Evolutionary conservation across 805 yeast genomes (phyloP), one percentile per base, ranked within the genome.

Genomic region (Ogataea wickerhamii): DNA sequence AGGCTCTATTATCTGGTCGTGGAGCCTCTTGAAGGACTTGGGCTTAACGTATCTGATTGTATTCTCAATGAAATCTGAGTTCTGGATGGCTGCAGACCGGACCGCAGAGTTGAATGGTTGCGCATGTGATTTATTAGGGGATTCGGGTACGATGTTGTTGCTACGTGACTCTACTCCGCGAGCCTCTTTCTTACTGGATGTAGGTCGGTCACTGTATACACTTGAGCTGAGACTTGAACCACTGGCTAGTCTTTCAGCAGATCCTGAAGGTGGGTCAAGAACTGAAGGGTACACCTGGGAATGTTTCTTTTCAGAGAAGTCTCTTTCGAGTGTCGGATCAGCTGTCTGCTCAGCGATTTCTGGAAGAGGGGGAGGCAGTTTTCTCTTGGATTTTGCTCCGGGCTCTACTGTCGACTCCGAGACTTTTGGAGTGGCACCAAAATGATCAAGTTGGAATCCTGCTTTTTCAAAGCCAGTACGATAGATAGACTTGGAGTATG

Each of bases 381-480:
- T 56, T 27, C 61, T 41, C 33, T 45, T 53, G n/a, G 39, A 24
- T 32, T 38, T 50, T n/a, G 45, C 36, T 12, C 38, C 32, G 11
- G 31, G 21, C 11, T 29, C 28, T 6, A 14, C 18, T 6, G 22
- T 20, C 6, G 43, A 27, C 4, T 17, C 26, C n/a, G 45, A 8
- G 11, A 26, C 16, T 18, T 12, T 27, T n/a, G 44, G 43, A 8
- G 7, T 13, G 12, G 37, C 31, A 12, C 41, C 37, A 12, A 51
- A 45, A 38, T 58, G 60, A 34, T 57, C 58, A 43, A 58, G 32
- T 24, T 58, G 54, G 26, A 56, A 52, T 3, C 66, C 66, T 1
- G 65, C 65, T 41, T 61, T 61, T 41, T 61, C 66, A 40, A 60
- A 60, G 6, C 64, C 64, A 2, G 64, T 56, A 20, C 64, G 45